A percentile compares a stretch with the other conserved stretches of the same genome.
These are phyloP conservation scores for Volvox carteri DNA, from an alignment of 163 green algal genomes.

Conservation along the genomic window DNA sequence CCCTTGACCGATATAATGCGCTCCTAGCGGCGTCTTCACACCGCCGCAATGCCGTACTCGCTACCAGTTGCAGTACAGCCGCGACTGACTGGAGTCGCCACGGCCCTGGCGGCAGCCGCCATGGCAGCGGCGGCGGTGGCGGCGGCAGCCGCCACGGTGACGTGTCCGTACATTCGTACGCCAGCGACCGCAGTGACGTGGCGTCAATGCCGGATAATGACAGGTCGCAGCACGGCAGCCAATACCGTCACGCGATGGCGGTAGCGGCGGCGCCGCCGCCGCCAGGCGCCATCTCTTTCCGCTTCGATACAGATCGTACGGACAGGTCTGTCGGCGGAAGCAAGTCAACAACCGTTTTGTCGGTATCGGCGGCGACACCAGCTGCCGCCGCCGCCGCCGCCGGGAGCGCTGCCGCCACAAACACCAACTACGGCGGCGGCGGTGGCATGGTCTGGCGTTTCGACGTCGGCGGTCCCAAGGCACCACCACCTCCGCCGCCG, in stretches of 20 bases:
- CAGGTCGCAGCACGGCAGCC: constrained; percentile 11
- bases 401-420: neutral
- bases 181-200: constrained; percentile 9
- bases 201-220: constrained; percentile 16
- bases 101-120: constrained; percentile 26
- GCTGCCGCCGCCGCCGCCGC: neutral
- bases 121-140: constrained; percentile 26
- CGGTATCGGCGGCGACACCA: no score
- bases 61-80: neutral
- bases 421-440: neutral
- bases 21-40: constrained; percentile 52
- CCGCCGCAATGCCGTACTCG: neutral
- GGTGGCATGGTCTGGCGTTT: constrained; percentile 49
- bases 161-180: neutral
- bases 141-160: constrained; percentile 26
- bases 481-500: neutral
- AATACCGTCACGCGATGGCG: neutral
- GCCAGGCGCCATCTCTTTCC: neutral
- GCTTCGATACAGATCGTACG: constrained; percentile 15
- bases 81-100: constrained; percentile 50
- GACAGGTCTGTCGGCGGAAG: neutral
- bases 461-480: neutral
- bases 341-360: neutral
- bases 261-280: neutral
- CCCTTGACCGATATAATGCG: constrained; percentile 65